Evolutionary conservation across 192 early-diverging fungal species (phyloP), one percentile per base, ranked within the genome.

Genomic region (Coemansia sp.): DNA sequence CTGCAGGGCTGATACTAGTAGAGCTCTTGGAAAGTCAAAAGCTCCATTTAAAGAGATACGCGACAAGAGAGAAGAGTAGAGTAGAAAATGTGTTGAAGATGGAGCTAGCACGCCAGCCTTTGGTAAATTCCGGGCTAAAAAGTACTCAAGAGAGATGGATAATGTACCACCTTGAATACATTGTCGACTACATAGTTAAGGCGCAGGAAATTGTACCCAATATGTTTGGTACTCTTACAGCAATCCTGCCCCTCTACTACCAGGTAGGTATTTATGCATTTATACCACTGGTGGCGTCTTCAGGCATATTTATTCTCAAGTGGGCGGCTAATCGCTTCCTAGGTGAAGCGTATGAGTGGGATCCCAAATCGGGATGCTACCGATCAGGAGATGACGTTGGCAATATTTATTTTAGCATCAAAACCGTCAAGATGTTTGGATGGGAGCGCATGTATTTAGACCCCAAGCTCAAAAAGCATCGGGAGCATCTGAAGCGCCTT

Each of bases 361-460:
- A 51, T 13, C n/a, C 43, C 43, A 45, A 14, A 7, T 42, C 9
- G 11, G 13, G 39, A 42, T 3, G 18, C 18, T 18, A 45, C 18
- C 5, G n/a, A 18, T 11, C 16, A 8, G 50, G 26, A 7, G 50
- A 51, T 26, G 28, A 3, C 5, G n/a, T 63, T 5, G 35, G 21
- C 2, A 13, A 51, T 36, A 20, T 63, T 0, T 63, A 46, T 35
- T 45, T 24, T 8, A 35, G 18, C 9, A 50, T 63, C 8, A 48
- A 48, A 20, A 43, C 62, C 9, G 43, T 63, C 1, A 63, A 63
- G 18, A 21, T 63, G 13, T 48, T 48, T 48, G 62, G 45, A 5
- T 63, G 62, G 62, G 62, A 63, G 33, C 7, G 34, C 2, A 63
- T 48, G 45, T 50, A 63, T 21, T 3, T 8, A 1, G 62, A 63